phyloP scores from a whole-genome alignment of 441 rosid species.

The Breynia disticha region DNA sequence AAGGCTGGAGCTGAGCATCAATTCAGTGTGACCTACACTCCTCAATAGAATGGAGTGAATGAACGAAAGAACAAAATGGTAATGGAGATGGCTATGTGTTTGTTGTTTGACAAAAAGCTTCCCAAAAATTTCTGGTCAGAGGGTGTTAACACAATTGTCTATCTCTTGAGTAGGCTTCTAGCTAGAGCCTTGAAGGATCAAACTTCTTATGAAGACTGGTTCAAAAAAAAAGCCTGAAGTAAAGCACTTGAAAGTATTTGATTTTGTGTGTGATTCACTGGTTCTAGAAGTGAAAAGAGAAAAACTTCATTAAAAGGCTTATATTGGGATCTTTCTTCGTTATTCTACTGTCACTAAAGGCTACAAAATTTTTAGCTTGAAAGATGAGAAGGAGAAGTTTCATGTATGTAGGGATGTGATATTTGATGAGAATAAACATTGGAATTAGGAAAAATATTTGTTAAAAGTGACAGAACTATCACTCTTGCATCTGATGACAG shows the following conservation, averaged over 20 bases:
- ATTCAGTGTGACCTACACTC: not conserved
- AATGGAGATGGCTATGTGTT: not conserved
- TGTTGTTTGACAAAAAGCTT: not conserved
- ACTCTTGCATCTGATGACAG: not conserved
- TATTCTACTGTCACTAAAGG: not conserved
- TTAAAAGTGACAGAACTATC: not conserved
- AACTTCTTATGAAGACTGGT: not conserved
- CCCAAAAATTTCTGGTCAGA: not conserved
- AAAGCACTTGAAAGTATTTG: slow-evolving; percentile 4
- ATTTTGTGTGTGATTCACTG: not conserved
- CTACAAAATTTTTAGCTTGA: not conserved
- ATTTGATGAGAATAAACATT: not conserved
- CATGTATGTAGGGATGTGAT: not conserved
- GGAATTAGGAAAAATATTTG: not conserved
- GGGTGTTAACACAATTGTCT: not conserved
- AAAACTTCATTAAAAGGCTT: not conserved
- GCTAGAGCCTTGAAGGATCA: not conserved
- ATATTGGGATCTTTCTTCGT: not conserved
- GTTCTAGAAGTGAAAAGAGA: not conserved
- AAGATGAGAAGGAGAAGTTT: not conserved
- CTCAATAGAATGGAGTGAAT: slow-evolving; percentile 4
- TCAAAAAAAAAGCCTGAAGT: not conserved
- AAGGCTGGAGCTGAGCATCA: not conserved
- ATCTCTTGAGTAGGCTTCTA: not conserved
- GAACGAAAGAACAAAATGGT: not conserved